Evolutionary conservation across 2,329 filamentous ascomycete species (phyloP).

Genomic region (Colletotrichum spinosum): DNA sequence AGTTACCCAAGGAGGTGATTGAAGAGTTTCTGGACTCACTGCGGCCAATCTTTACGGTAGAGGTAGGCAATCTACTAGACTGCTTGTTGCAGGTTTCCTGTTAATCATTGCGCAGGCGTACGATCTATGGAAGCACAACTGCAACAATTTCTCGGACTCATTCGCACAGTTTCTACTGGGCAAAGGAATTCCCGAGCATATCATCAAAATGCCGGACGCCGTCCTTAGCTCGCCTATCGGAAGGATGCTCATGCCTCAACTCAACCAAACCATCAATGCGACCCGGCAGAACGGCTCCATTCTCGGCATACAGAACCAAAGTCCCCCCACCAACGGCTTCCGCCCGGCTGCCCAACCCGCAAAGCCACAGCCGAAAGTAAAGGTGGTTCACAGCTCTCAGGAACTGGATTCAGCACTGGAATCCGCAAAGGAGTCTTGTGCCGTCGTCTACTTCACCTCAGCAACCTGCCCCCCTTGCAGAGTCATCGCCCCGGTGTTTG

Average conservation of each 20-base stretch:
- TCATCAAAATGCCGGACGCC: conserved; percentile 84
- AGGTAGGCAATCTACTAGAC: conserved; percentile 59
- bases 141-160: conserved; percentile 97
- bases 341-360: conserved; percentile 40
- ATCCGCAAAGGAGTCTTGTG: conserved; percentile 73
- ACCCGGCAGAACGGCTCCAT: conserved; percentile 63
- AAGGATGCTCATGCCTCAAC: conserved; percentile 84
- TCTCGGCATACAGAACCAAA: conserved; percentile 59
- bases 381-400: conserved; percentile 67
- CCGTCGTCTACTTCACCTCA: conserved; percentile 92
- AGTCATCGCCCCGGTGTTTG: conserved; percentile 82
- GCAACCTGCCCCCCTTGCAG: conserved; percentile 89
- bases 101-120: conserved; percentile 73
- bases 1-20: conserved; percentile 83
- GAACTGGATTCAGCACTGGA: conserved; percentile 72
- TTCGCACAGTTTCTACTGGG: conserved; percentile 91
- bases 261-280: conserved; percentile 63
- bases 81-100: background rate
- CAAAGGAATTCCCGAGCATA: conserved; percentile 87
- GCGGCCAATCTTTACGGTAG: conserved; percentile 82
- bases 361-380: conserved; percentile 58
- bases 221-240: conserved; percentile 91
- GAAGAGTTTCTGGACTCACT: conserved; percentile 89
- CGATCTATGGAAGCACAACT: conserved; percentile 91
- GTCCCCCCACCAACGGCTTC: conserved; percentile 39